Evolutionary conservation across 2,329 filamentous ascomycete genomes (phyloP), one percentile per base, ranked within the genome.

Genomic region (Ophiostoma pallidulum): DNA sequence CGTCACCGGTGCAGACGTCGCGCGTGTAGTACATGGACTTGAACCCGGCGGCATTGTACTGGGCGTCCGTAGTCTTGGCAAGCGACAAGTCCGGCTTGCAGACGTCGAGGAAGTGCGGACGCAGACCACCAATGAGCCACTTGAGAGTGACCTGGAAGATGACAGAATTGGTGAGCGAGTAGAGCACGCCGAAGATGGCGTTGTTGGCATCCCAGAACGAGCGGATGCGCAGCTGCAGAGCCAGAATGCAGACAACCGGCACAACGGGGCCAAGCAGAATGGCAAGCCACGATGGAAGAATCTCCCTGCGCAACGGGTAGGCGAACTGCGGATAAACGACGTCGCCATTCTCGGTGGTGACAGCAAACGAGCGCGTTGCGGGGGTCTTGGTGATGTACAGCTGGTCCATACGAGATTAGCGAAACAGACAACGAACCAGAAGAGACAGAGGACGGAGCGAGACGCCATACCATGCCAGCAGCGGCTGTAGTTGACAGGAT

Each of bases 111-210:
- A 86, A 87, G 61, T 86, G 79, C 1, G 83, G 83, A n/a, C 82
- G 74, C 18, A 84, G 66, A 13, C 82, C 83, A 13, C 84, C 84
- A 53, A 88, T 85, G 36, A 87, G 73, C 74, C 76, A 82, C 64
- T 88, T 88, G 60, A 87, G 57, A 58, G 86, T 82, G 54, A 87
- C 82, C 58, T 88, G 84, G 66, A 88, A 86, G 42, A 87, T 77
- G n/a, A 82, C 79, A 4, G 80, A 80, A 6, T 73, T 70, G 64
- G 86, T 84, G 53, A 86, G 72, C 1, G 77, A 71, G 68, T 87
- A 87, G 0, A 86, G 64, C 0, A 87, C 73, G 13, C 83, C 84
- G 41, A 86, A 71, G 41, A 80, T 67, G 38, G 75, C 82, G 59
- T 87, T 87, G 68, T 86, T 86, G 58, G 78, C 67, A 48, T 82